Conservation (phyloP, 75 land plant genomes). For the Cryptomeria japonica region DNA sequence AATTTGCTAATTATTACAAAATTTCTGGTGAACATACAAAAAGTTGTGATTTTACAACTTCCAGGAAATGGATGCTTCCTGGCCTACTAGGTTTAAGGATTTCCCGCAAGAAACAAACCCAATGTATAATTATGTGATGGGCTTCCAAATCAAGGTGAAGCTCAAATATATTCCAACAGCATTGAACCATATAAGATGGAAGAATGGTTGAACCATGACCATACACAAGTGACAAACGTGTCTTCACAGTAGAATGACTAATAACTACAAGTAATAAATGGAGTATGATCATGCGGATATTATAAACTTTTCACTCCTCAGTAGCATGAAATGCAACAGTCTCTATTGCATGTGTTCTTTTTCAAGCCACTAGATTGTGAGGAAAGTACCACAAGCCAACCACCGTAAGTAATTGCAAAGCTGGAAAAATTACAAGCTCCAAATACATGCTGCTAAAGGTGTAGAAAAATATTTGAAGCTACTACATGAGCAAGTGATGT, state of each 20-base stretch:
- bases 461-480: background rate
- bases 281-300: background rate
- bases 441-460: background rate
- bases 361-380: background rate
- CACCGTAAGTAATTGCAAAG: background rate
- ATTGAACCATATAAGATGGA: background rate
- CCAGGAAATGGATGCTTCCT: background rate
- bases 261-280: background rate
- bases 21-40: background rate
- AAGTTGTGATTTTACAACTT: background rate
- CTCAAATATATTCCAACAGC: background rate
- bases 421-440: background rate
- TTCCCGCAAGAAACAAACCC: background rate
- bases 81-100: background rate
- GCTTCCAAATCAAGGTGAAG: background rate
- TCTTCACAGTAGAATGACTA: background rate
- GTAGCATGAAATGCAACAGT: background rate
- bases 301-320: background rate
- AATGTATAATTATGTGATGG: background rate
- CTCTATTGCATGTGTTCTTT: background rate
- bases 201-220: background rate
- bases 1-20: background rate
- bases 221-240: background rate
- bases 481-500: background rate
- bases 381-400: background rate